Percentiles rank a stretch among this genome's conserved stretches.
Evolutionary conservation across 2,329 filamentous ascomycete genomes (phyloP).

Genomic region (Monosporascus sp.): DNA sequence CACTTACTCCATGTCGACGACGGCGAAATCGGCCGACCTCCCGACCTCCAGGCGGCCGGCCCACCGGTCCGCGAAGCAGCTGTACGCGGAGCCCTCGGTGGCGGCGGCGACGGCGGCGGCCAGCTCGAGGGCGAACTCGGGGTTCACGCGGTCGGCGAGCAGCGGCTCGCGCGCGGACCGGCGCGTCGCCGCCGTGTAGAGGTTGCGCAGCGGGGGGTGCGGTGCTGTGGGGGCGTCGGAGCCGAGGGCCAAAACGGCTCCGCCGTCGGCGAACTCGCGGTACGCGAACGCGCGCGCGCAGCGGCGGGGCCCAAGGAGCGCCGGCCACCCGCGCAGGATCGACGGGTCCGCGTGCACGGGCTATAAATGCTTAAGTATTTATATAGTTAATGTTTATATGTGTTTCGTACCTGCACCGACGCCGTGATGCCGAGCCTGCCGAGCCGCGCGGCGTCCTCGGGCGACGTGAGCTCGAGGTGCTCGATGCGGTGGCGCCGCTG

Average conservation of each 20-base stretch:
- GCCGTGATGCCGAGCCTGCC: conserved; percentile 56
- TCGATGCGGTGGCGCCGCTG: conserved; percentile 55
- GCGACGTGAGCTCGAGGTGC: conserved; percentile 55
- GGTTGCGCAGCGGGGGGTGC: conserved; percentile 35
- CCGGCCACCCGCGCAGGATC: conserved; percentile 56
- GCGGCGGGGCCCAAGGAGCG: conserved; percentile 47
- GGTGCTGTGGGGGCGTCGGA: conserved; percentile 43
- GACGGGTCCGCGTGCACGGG: conserved; percentile 57
- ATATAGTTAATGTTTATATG: too few relatives aligned
- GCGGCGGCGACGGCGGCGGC: conserved; percentile 35
- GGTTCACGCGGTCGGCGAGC: conserved; percentile 31
- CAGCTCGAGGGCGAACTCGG: conserved; percentile 35
- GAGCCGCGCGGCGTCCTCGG: conserved; percentile 50
- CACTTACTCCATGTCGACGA: conserved; percentile 33
- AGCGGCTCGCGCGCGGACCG: conserved; percentile 35
- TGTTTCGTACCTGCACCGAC: too few relatives aligned
- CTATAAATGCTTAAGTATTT: too few relatives aligned
- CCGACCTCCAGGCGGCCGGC: conserved; percentile 39
- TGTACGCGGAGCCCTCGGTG: conserved; percentile 38
- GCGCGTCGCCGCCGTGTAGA: conserved; percentile 42
- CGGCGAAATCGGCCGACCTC: conserved; percentile 41
- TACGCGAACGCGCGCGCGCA: conserved; percentile 59
- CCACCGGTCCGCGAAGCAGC: conserved; percentile 37
- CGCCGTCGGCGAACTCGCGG: conserved; percentile 49
- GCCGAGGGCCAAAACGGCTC: conserved; percentile 38